Evolutionary conservation across 2,329 filamentous ascomycete species (phyloP).

Genomic region (Fusarium goolgardi): DNA sequence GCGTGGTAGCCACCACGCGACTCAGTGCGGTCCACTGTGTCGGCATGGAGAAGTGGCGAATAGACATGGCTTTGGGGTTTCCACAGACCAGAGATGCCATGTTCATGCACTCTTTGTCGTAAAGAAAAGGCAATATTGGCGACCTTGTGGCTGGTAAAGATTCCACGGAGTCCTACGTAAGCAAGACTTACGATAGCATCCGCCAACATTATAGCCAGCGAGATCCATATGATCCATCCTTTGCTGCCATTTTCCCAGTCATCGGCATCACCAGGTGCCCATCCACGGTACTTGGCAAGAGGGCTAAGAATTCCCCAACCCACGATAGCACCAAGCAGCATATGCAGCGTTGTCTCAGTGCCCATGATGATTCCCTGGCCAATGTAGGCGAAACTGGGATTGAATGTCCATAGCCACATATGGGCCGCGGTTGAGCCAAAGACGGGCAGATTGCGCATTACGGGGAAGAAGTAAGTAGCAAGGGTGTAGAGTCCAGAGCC

Average conservation of each 20-base stretch:
- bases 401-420: conserved; percentile 94
- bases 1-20: conserved; percentile 19
- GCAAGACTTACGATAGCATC: conserved; percentile 90
- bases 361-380: conserved; percentile 99
- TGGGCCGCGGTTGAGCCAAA: conserved; percentile 80
- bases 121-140: conserved; percentile 6
- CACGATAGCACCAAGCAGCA: conserved; percentile 88
- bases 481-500: conserved; percentile 77
- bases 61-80: conserved; percentile 40
- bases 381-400: conserved; percentile 96
- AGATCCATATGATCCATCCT: conserved; percentile 98
- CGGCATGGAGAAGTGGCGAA: conserved; percentile 35
- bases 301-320: conserved; percentile 95
- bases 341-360: conserved; percentile 91
- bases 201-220: conserved; percentile 94
- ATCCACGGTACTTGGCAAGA: conserved; percentile 83
- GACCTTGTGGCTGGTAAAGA: conserved; percentile 49
- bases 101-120: conserved; percentile 31
- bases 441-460: conserved; percentile 85
- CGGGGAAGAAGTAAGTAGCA: conserved; percentile 88
- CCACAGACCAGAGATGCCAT: conserved; percentile 41
- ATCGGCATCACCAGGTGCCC: conserved; percentile 87
- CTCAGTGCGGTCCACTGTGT: conserved; percentile 5
- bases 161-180: conserved; percentile 76
- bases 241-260: conserved; percentile 96